Conservation (phyloP, 2,329 filamentous ascomycete species). For the Talaromyces sp. region DNA sequence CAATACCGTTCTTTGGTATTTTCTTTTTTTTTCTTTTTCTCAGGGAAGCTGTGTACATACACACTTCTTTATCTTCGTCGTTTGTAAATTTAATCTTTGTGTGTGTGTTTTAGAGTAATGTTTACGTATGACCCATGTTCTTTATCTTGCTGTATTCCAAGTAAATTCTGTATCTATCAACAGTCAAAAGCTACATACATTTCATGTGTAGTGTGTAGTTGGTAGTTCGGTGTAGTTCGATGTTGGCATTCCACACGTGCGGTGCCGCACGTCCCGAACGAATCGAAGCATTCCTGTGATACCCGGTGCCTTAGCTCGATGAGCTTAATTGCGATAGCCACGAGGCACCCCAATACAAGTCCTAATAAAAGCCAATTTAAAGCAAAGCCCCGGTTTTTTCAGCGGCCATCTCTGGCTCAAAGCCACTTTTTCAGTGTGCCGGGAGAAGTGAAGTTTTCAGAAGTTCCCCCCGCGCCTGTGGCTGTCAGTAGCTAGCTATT, state of each 20-base stretch:
- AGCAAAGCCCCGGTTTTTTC: not conserved
- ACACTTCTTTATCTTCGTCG: not conserved
- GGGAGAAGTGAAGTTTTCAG: too few species aligned
- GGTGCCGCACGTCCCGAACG: not conserved
- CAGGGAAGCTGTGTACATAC: not conserved
- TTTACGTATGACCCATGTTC: not conserved
- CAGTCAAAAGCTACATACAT: too few species aligned
- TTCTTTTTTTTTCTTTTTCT: not conserved
- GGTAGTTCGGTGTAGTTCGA: too few species aligned
- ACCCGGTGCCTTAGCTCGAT: not conserved
- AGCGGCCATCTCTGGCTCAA: too few species aligned
- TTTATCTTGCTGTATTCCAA: too few species aligned
- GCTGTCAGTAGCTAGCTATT: too few species aligned
- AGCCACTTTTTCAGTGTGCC: too few species aligned
- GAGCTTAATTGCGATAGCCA: not conserved
- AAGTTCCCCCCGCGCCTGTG: too few species aligned
- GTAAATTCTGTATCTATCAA: too few species aligned
- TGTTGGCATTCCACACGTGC: not conserved
- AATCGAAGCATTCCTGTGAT: not conserved
- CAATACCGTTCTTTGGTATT: not conserved
- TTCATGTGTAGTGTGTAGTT: too few species aligned
- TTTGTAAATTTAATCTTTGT: not conserved
- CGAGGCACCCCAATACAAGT: too few species aligned
- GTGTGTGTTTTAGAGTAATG: not conserved
- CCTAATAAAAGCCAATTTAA: not conserved